Base-by-base conservation (phyloP, 306 rosid species). In the Styphnolobium japonicum region DNA sequence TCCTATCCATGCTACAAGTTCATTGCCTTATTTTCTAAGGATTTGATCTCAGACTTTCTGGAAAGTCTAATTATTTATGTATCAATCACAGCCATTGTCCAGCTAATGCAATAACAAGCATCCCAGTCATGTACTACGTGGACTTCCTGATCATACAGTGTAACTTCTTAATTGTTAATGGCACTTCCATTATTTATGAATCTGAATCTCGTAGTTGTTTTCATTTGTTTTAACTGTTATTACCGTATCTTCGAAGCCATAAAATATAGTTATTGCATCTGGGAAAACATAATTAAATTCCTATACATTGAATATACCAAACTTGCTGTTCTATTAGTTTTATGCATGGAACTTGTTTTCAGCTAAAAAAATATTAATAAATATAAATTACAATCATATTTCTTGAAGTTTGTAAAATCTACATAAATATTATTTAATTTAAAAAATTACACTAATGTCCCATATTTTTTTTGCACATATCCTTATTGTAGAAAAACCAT, bases 41-140 rank as follows among this genome's bases (percentile, higher is more conserved):
- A 71, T 31, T 69, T 79, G 70, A 79, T 79, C 63, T 78, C 57
- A 40, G 12, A 78, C 63, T 36, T 45, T 43, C 64, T 64, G 4
- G 71, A 49, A 58, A 58, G 16, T 40, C 49, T 31, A 68, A 56
- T 73, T 56, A 12, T 78, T 78, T 40, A 51, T 71, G 15, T 52
- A 14, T 16, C 9, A 0, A 16, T 58, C 56, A 48, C 71, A 79
- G 65, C 78, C 78, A 40, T 66, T 60, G 46, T 79, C 71, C 82
- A 70, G 78, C 72, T 60, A 58, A 46, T 60, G 63, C 71, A 57
- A 46, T 46, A 70, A 27, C 73, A 77, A 76, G 66, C 57, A 76
- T 63, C 73, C 52, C 64, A 63, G 73, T 46, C 33, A 63, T 48
- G 52, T 25, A 77, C 3, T 36, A 40, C 31, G 31, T 27, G 31